These are phyloP conservation scores for Suillus fuscotomentosus DNA, from an alignment of 768 basidiomycete species.

Conservation along the genomic window DNA sequence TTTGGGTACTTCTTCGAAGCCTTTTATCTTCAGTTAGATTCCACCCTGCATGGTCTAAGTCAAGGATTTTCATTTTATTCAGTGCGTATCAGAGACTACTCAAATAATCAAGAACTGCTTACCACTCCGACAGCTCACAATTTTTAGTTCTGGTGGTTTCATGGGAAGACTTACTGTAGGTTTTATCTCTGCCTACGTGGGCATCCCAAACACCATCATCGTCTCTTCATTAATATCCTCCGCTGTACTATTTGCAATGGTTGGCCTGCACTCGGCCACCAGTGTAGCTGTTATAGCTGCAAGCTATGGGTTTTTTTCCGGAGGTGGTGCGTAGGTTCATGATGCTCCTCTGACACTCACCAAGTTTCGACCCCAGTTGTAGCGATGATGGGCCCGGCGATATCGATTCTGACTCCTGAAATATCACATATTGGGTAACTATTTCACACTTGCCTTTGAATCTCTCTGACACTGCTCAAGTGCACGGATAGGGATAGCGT, in stretches of 20 bases:
- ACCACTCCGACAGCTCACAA: slow-evolving; percentile 30
- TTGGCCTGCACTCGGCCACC: slow-evolving; percentile 35
- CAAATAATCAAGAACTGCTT: neutral
- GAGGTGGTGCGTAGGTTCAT: slow-evolving; percentile 28
- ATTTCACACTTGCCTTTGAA: neutral
- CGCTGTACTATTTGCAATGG: slow-evolving; percentile 43
- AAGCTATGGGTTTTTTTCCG: slow-evolving; percentile 51
- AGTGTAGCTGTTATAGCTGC: slow-evolving; percentile 38
- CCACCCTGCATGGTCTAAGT: slow-evolving; percentile 45
- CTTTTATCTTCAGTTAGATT: slow-evolving; percentile 59
- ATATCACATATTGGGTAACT: slow-evolving; percentile 51
- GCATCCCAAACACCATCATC: slow-evolving; percentile 44
- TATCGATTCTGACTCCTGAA: slow-evolving; percentile 42
- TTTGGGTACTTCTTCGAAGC: slow-evolving; percentile 47
- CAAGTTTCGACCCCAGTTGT: slow-evolving; percentile 28
- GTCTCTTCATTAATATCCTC: slow-evolving; percentile 33
- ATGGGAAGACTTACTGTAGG: slow-evolving; percentile 37
- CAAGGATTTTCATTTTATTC: slow-evolving; percentile 53
- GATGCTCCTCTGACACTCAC: neutral
- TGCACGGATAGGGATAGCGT: slow-evolving; percentile 46
- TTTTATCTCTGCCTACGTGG: slow-evolving; percentile 36
- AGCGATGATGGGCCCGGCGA: slow-evolving; percentile 40
- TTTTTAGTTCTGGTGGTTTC: slow-evolving; percentile 36
- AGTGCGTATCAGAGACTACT: slow-evolving; percentile 28
- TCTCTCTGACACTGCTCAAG: slow-evolving; percentile 14